Conservation (phyloP, 2,329 filamentous ascomycete genomes). For the Phialemonium atrogriseum region DNA sequence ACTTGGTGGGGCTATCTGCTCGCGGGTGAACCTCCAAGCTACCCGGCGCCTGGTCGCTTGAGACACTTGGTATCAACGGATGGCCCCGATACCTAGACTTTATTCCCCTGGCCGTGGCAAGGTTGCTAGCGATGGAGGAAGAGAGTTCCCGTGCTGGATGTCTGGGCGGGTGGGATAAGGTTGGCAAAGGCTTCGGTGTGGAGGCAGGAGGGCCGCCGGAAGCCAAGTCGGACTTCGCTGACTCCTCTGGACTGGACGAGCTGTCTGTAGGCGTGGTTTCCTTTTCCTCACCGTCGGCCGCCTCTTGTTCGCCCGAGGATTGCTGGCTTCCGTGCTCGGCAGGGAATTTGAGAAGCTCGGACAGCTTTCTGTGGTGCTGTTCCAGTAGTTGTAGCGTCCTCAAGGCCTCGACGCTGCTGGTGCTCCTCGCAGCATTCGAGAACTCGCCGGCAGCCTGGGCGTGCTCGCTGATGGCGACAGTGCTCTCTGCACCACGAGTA, state of each 20-base stretch:
- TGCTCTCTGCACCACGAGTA: conserved; percentile 64
- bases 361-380: conserved; percentile 76
- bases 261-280: conserved; percentile 12
- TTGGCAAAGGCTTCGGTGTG: conserved; percentile 21
- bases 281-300: conserved; percentile 28
- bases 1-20: conserved; percentile 37
- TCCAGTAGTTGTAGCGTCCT: conserved; percentile 80
- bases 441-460: conserved; percentile 84
- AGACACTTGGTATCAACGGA: conserved; percentile 63
- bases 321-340: conserved; percentile 39
- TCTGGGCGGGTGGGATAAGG: conserved; percentile 33
- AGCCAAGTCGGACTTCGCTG: conserved; percentile 8
- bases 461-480: conserved; percentile 80
- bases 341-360: conserved; percentile 69
- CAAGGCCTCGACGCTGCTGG: conserved; percentile 62
- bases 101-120: conserved; percentile 80
- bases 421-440: conserved; percentile 68
- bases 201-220: conserved; percentile 10
- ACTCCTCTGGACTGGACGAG: too few relatives aligned
- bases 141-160: conserved; percentile 59
- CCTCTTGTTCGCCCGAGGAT: conserved; percentile 25
- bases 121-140: conserved; percentile 80
- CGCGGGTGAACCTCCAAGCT: conserved; percentile 53
- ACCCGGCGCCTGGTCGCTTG: conserved; percentile 64
- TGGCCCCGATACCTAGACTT: conserved; percentile 55